Conservation (phyloP, 2,329 filamentous ascomycete species). For the Nothophoma quercina region DNA sequence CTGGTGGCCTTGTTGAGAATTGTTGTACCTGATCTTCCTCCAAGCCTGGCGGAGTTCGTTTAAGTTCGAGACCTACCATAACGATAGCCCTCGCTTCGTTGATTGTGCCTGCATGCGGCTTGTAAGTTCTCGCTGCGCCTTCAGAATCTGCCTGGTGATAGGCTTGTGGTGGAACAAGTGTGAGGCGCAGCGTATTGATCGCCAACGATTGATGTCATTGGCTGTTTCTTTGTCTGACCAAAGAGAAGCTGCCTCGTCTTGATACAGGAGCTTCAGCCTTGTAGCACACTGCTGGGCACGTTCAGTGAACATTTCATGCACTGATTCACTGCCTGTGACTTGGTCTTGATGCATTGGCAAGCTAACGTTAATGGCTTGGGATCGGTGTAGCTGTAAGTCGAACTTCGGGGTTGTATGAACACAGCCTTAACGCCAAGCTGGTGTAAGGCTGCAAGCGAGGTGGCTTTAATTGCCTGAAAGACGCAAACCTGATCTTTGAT, state of each 20-base stretch:
- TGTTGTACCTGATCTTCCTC: not conserved
- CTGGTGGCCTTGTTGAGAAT: constrained; percentile 4
- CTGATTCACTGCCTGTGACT: too few species aligned
- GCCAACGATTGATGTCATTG: constrained; percentile 3
- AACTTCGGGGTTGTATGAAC: not conserved
- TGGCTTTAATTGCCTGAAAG: not conserved
- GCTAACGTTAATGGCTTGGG: too few species aligned
- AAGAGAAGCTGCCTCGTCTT: too few species aligned
- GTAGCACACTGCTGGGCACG: too few species aligned
- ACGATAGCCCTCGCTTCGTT: not conserved
- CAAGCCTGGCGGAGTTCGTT: not conserved
- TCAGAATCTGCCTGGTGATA: constrained; percentile 1
- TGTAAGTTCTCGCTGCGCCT: not conserved
- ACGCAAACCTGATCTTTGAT: too few species aligned
- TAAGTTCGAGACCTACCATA: too few species aligned
- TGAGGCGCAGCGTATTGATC: constrained; percentile 6
- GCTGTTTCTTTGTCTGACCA: constrained; percentile 1
- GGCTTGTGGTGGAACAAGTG: not conserved
- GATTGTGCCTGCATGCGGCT: not conserved
- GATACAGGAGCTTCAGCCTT: too few species aligned
- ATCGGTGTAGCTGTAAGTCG: too few species aligned
- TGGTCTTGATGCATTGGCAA: too few species aligned
- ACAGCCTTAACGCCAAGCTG: constrained; percentile 2
- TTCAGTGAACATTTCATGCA: too few species aligned
- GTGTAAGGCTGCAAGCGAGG: not conserved